Percentiles rank a stretch among this genome's conserved stretches.
These are phyloP conservation scores for Kazachstania martiniae DNA, from an alignment of 805 yeast genomes.

Conservation along the genomic window DNA sequence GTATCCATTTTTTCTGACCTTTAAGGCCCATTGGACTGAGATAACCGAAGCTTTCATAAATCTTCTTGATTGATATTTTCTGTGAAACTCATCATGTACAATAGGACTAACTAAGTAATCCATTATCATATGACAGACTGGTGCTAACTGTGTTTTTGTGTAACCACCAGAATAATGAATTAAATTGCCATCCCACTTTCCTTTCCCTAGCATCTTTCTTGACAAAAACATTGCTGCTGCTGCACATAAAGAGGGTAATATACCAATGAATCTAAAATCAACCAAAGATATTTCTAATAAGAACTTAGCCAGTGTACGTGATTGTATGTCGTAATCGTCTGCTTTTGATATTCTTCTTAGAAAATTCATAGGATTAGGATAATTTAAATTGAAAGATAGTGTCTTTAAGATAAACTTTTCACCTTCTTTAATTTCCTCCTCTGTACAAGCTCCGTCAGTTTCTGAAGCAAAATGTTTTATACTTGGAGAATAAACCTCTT, in stretches of 20 bases:
- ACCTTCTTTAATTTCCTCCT: constrained; percentile 75
- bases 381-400: constrained; percentile 65
- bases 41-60: constrained; percentile 76
- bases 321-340: constrained; percentile 83
- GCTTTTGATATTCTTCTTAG: constrained; percentile 87
- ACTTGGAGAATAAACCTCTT: constrained; percentile 85
- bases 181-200: constrained; percentile 76
- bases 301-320: constrained; percentile 84
- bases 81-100: constrained; percentile 84
- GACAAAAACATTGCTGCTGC: constrained; percentile 88
- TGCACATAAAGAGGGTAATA: constrained; percentile 70
- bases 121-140: constrained; percentile 62
- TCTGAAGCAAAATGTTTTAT: constrained; percentile 78
- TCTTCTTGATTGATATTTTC: constrained; percentile 82
- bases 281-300: constrained; percentile 70
- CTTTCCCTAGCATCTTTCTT: constrained; percentile 59
- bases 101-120: constrained; percentile 73
- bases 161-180: constrained; percentile 90
- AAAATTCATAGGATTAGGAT: constrained; percentile 90
- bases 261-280: constrained; percentile 69
- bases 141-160: constrained; percentile 57
- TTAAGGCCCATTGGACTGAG: constrained; percentile 77
- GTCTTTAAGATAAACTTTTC: constrained; percentile 72
- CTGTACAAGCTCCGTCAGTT: constrained; percentile 74
- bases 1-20: constrained; percentile 31